Evolutionary conservation across 179 eudicot species (phyloP).

Genomic region (Monotropa hypopitys): DNA sequence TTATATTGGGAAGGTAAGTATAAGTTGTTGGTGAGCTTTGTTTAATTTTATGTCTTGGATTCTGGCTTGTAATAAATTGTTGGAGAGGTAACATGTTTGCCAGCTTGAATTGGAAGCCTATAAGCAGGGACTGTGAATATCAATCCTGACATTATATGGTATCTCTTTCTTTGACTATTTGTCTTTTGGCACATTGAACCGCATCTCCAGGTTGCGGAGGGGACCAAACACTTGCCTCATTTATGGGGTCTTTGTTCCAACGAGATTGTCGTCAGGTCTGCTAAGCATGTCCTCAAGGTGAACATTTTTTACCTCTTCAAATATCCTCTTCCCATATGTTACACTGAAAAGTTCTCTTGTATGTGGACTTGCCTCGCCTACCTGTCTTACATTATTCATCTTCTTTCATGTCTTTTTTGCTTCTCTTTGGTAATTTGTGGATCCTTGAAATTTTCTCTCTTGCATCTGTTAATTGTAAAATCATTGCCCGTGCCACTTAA

Average conservation of each 20-base stretch:
- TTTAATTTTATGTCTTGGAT: neutral
- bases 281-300: conserved; percentile 85
- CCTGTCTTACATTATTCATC: neutral
- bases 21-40: neutral
- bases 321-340: neutral
- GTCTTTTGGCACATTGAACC: conserved; percentile 4
- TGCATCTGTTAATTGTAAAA: neutral
- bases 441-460: neutral
- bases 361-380: conserved; percentile 1
- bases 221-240: conserved; percentile 85
- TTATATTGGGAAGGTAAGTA: conserved; percentile 78
- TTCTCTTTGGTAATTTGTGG: neutral
- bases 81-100: neutral
- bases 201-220: conserved; percentile 68
- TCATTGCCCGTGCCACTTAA: neutral
- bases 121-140: neutral
- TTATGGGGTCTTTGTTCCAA: conserved; percentile 81
- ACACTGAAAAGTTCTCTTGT: neutral
- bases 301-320: neutral
- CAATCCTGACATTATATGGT: neutral
- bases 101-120: neutral
- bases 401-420: neutral
- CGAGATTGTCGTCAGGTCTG: conserved; percentile 79
- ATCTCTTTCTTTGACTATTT: neutral
- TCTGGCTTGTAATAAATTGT: neutral